Evolutionary conservation across 495 filamentous ascomycete genomes (phyloP).

Genomic region (Eremomyces bilateralis): DNA sequence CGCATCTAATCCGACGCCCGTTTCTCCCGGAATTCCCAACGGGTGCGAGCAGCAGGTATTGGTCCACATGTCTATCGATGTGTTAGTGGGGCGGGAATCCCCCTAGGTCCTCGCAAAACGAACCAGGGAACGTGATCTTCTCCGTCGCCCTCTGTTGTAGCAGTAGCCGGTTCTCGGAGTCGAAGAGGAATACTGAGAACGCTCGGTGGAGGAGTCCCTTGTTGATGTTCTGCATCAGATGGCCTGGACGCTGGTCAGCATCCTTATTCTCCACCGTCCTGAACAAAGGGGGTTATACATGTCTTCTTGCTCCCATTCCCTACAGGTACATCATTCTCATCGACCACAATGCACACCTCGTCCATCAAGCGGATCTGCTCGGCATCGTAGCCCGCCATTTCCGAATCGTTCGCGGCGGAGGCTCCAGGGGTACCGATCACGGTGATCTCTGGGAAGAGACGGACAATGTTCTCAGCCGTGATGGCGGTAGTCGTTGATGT

Average conservation of each 20-base stretch:
- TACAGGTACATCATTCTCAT: constrained; percentile 81
- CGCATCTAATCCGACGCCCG: constrained; percentile 49
- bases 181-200: constrained; percentile 96
- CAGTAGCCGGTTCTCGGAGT: constrained; percentile 64
- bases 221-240: constrained; percentile 96
- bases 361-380: constrained; percentile 98
- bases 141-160: constrained; percentile 89
- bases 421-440: constrained; percentile 25
- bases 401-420: constrained; percentile 20
- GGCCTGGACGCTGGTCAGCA: constrained; percentile 32
- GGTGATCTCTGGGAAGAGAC: constrained; percentile 81
- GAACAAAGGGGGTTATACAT: constrained; percentile 37
- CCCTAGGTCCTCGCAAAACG: not conserved
- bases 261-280: no score
- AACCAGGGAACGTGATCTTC: constrained; percentile 90
- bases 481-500: constrained; percentile 26
- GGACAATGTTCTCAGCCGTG: constrained; percentile 68
- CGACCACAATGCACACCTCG: constrained; percentile 92
- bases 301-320: constrained; percentile 96
- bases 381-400: constrained; percentile 74
- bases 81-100: not conserved
- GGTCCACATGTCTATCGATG: constrained; percentile 65
- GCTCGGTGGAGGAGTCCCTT: constrained; percentile 87
- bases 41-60: constrained; percentile 99
- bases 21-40: constrained; percentile 76